A percentile compares a stretch with the other conserved stretches of the same genome.
These are phyloP conservation scores for Hemileia vastatrix DNA, from an alignment of 1,284 basidiomycete genomes.

Conservation along the genomic window DNA sequence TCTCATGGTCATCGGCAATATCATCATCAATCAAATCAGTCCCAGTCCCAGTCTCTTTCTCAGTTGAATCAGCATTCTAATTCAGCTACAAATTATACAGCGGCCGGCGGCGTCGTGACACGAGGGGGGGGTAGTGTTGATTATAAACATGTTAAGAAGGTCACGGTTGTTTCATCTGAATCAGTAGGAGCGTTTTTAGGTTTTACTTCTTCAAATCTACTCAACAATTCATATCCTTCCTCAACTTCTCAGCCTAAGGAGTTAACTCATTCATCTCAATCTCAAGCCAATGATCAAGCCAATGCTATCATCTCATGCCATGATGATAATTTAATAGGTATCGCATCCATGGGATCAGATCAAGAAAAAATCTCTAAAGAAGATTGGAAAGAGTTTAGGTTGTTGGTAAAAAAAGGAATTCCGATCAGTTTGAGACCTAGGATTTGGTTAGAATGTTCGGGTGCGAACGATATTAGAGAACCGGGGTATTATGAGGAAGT, in stretches of 20 bases:
- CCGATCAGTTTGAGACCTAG: constrained; percentile 74
- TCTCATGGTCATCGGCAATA: background rate
- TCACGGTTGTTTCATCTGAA: constrained; percentile 9
- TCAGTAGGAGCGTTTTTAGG: constrained; percentile 16
- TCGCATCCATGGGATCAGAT: constrained; percentile 67
- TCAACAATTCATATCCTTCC: background rate
- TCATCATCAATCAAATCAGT: constrained; percentile 40
- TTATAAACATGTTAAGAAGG: no score
- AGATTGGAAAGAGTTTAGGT: constrained; percentile 67
- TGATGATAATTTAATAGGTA: constrained; percentile 57
- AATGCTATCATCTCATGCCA: constrained; percentile 14
- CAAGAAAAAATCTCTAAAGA: constrained; percentile 55
- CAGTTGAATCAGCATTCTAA: constrained; percentile 32
- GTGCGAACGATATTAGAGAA: constrained; percentile 78
- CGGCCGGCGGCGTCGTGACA: background rate
- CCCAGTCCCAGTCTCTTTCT: constrained; percentile 27
- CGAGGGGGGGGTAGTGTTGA: background rate
- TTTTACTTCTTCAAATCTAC: background rate
- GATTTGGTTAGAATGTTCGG: constrained; percentile 78
- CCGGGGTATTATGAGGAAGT: constrained; percentile 85
- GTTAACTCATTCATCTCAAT: background rate
- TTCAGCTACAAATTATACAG: constrained; percentile 47
- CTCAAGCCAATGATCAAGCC: background rate
- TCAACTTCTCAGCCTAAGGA: background rate
- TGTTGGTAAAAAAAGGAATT: constrained; percentile 70